Conservation (phyloP, 331 rosid species). For the Cydonia oblonga region DNA sequence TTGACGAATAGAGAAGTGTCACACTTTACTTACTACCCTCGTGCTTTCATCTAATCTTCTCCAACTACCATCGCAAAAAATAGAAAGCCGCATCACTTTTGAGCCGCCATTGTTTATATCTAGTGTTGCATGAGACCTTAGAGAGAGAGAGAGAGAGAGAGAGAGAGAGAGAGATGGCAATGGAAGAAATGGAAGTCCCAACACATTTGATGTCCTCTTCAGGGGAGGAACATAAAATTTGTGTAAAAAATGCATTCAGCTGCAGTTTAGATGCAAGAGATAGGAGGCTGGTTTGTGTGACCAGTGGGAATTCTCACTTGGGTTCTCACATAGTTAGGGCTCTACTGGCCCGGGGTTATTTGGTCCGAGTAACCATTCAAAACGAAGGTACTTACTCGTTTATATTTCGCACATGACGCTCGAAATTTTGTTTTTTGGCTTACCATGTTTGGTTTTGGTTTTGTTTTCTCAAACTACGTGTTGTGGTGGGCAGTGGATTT, state of each 20-base stretch:
- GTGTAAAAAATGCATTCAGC: background rate
- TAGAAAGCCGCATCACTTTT: background rate
- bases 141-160: background rate
- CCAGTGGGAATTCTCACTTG: slow-evolving; percentile 5
- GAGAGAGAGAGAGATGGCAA: background rate
- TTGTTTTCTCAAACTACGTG: background rate
- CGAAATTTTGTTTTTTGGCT: background rate
- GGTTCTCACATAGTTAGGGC: background rate
- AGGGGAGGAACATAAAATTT: background rate
- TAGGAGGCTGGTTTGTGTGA: slow-evolving; percentile 1
- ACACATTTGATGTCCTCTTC: background rate
- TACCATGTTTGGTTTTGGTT: background rate
- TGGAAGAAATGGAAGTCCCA: background rate
- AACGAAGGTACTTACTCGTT: background rate
- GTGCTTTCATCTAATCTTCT: slow-evolving; percentile 4
- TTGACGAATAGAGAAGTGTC: background rate
- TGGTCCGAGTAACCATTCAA: background rate
- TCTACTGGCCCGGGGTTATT: slow-evolving; percentile 1
- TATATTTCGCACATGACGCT: background rate
- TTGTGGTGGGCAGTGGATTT: background rate
- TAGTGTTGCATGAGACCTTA: no score
- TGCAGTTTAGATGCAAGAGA: slow-evolving; percentile 2
- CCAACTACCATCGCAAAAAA: background rate
- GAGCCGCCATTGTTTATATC: background rate
- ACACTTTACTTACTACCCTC: slow-evolving; percentile 6